A percentile compares a stretch with the other conserved stretches of the same genome.
These are phyloP conservation scores for Phialemonium atrogriseum DNA, from an alignment of 2,329 filamentous ascomycete genomes.

Conservation along the genomic window DNA sequence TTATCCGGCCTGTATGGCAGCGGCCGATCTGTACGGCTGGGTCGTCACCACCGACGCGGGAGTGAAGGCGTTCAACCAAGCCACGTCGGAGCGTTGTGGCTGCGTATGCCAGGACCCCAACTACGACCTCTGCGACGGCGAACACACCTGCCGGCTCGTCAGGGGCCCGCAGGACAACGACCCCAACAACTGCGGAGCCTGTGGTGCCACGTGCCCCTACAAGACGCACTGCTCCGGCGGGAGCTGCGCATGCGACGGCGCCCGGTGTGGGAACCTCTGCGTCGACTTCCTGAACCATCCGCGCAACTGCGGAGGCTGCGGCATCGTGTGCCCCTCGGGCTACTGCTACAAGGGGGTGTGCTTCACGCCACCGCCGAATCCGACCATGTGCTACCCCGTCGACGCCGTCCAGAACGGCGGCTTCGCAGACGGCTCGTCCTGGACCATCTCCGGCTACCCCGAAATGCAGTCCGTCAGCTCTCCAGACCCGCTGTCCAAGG, in stretches of 20 bases:
- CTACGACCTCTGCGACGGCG: neutral
- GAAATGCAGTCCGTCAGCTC: neutral
- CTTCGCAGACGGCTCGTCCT: conserved; percentile 2
- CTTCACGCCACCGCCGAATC: conserved; percentile 1
- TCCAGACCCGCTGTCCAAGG: neutral
- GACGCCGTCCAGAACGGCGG: conserved; percentile 8
- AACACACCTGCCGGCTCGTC: neutral
- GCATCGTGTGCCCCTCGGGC: conserved; percentile 7
- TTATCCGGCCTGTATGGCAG: neutral
- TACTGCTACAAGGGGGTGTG: conserved; percentile 5
- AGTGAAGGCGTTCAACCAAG: neutral
- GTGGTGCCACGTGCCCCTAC: conserved; percentile 7
- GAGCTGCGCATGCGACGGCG: conserved; percentile 6
- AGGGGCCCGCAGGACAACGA: conserved; percentile 5
- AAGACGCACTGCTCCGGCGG: conserved; percentile 7
- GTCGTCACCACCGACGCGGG: neutral
- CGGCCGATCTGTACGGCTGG: conserved; percentile 3
- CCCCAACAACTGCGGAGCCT: conserved; percentile 10
- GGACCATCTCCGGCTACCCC: neutral
- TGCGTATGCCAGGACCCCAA: neutral
- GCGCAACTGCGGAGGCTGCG: conserved; percentile 9
- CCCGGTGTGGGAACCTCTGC: conserved; percentile 9
- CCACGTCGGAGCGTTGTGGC: conserved; percentile 1
- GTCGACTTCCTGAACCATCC: conserved; percentile 6
- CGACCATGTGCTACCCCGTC: conserved; percentile 5